phyloP scores from a whole-genome alignment of 73 alveolate genomes.

The Symbiodinium natans region DNA sequence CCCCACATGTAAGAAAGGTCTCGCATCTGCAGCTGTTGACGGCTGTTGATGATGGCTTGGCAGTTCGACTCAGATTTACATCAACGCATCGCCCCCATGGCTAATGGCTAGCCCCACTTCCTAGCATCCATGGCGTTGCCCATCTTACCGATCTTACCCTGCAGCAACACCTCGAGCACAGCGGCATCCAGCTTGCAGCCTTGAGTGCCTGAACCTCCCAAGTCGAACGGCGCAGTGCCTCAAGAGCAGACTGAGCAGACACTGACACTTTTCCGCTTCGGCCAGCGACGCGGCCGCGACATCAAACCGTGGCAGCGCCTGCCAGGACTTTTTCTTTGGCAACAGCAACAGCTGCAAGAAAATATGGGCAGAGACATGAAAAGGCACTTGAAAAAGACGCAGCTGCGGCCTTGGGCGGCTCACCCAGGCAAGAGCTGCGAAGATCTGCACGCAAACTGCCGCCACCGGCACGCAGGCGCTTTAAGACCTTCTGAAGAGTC shows the following conservation, averaged over 20 bases:
- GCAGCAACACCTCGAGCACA: too few relatives aligned
- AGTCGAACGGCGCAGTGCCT: background rate
- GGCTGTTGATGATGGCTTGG: too few relatives aligned
- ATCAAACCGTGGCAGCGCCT: background rate
- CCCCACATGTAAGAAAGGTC: background rate
- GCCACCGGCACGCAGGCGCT: constrained; percentile 77
- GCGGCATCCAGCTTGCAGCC: too few relatives aligned
- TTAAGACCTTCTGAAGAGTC: background rate
- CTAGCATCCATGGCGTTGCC: too few relatives aligned
- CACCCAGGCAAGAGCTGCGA: constrained; percentile 58
- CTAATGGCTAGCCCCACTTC: too few relatives aligned
- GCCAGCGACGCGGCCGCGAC: background rate
- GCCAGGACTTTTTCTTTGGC: too few relatives aligned
- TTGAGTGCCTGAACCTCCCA: background rate
- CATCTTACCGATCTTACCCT: too few relatives aligned
- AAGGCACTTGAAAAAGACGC: too few relatives aligned
- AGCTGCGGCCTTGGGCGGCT: constrained; percentile 29
- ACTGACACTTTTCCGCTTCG: background rate
- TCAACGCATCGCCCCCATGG: too few relatives aligned
- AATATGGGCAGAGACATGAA: too few relatives aligned
- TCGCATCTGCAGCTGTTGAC: background rate
- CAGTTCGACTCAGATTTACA: too few relatives aligned
- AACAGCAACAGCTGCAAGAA: too few relatives aligned
- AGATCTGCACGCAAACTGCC: constrained; percentile 62
- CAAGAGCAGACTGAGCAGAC: background rate